These are phyloP conservation scores for Phtheirospermum japonicum DNA, from an alignment of 257 asterid genomes.

Conservation along the genomic window DNA sequence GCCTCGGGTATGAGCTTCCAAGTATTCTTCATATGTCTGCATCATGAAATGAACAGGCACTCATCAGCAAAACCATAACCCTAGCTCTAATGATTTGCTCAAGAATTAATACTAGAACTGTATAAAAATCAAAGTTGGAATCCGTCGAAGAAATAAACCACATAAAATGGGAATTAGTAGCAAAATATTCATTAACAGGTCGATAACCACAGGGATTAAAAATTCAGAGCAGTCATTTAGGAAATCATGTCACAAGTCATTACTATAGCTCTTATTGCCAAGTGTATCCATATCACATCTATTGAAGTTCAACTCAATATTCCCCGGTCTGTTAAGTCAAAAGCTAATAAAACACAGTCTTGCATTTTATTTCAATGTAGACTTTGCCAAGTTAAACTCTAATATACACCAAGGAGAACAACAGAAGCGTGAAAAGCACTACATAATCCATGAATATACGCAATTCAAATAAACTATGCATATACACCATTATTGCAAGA, in stretches of 20 bases:
- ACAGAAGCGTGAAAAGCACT: slow-evolving; percentile 3
- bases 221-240: neutral
- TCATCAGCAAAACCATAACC: slow-evolving; percentile 29
- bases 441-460: slow-evolving; percentile 7
- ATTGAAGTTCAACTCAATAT: neutral
- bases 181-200: slow-evolving; percentile 18
- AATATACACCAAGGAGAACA: neutral
- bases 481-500: neutral
- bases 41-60: slow-evolving; percentile 29
- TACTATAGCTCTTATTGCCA: neutral
- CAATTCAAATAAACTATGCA: neutral
- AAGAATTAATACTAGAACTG: slow-evolving; percentile 4
- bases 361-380: neutral
- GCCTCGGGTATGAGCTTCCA: slow-evolving; percentile 73
- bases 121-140: slow-evolving; percentile 3
- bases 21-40: slow-evolving; percentile 95
- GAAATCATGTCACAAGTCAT: slow-evolving; percentile 5
- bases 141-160: slow-evolving; percentile 18
- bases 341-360: neutral
- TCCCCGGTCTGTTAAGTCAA: neutral
- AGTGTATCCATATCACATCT: neutral
- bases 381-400: neutral
- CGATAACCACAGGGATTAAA: slow-evolving; percentile 3
- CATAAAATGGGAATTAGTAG: slow-evolving; percentile 12
- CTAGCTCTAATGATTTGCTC: slow-evolving; percentile 8